Base-by-base conservation (phyloP, 108 stramenopile species). In the Fragilaria crotonensis region DNA sequence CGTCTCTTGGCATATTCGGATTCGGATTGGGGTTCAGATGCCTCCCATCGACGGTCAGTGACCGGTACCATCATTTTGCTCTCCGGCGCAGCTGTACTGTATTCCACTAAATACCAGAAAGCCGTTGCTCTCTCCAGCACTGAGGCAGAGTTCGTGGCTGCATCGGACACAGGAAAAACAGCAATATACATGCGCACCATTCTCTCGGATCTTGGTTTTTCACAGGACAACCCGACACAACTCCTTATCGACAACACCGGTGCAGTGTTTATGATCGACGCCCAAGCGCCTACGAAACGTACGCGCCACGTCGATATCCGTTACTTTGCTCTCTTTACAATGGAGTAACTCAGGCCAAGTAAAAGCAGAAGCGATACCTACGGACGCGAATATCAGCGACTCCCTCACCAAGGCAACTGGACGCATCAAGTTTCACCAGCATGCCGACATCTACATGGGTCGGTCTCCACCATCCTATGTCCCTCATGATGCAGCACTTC, bases 251-350 rank as follows among this genome's bases (percentile, higher is more conserved):
- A 69, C 59, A 76, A 76, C 52, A 21, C 33, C 17, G 70, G 58
- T 45, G 56, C 63, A 17, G 41, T 60, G 46, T 14, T 29, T 4
- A 52, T 77, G 53, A 59, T 62, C 25, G 75, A 75, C 45, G 29
- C 63, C 25, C 41, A 44, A 18, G 30, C 53, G 59, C 73, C 69
- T 21, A 78, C 72, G 7, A 44, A 27, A 25, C 50, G 67, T 5
- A 58, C 70, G 7, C 41, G 66, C 2, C 75, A 76, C 31, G 49
- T 76, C 5, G 70, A 76, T 33, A 67, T 71, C 30, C 41, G 57
- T 25, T 51, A 62, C 44, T 65, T 60, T 47, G 63, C 58, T 5
- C n/a, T 71, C 23, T n/a, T 49, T 49, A 23, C 58, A 68, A 48
- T 68, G 67, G 68, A n/a, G n/a, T n/a, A n/a, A n/a, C n/a, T n/a